These are phyloP conservation scores for Pseudoturritis turrita DNA, from an alignment of 345 rosid species.

Conservation along the genomic window DNA sequence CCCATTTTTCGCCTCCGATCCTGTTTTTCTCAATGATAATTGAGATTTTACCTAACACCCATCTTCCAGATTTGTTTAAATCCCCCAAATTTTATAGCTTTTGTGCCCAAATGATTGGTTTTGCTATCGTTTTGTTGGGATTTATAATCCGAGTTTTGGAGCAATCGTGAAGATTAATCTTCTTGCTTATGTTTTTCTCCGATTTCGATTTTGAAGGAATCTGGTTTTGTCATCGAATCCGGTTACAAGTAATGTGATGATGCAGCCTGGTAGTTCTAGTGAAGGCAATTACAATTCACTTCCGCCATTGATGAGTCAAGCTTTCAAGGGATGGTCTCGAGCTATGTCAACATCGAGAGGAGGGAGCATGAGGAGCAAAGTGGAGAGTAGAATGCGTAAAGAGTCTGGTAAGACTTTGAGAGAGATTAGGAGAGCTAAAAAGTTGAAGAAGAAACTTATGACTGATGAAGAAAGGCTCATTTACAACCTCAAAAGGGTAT, in stretches of 20 bases:
- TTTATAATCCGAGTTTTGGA: not conserved
- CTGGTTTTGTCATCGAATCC: constrained; percentile 2
- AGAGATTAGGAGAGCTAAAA: constrained; percentile 90
- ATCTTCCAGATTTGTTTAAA: not conserved
- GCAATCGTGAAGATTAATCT: not conserved
- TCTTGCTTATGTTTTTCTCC: not conserved
- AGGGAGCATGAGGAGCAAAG: constrained; percentile 91
- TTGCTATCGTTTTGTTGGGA: not conserved
- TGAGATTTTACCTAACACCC: not conserved
- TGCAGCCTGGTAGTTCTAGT: not conserved
- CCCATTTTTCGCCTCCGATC: not conserved
- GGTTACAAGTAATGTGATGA: constrained; percentile 5
- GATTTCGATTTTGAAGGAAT: constrained; percentile 5
- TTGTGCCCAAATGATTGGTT: not conserved
- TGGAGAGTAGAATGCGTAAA: constrained; percentile 81
- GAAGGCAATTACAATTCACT: not conserved
- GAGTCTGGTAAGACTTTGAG: constrained; percentile 85
- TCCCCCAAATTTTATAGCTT: not conserved
- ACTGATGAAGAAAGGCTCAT: constrained; percentile 94
- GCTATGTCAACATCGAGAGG: constrained; percentile 79
- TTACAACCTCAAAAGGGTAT: constrained; percentile 89
- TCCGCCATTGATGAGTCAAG: constrained; percentile 18
- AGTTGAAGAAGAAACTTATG: constrained; percentile 90
- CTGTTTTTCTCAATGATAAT: not conserved
- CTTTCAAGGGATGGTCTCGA: constrained; percentile 43